Evolutionary conservation across 2,329 filamentous ascomycete species (phyloP).

Genomic region (Lasiodiplodia sp.): DNA sequence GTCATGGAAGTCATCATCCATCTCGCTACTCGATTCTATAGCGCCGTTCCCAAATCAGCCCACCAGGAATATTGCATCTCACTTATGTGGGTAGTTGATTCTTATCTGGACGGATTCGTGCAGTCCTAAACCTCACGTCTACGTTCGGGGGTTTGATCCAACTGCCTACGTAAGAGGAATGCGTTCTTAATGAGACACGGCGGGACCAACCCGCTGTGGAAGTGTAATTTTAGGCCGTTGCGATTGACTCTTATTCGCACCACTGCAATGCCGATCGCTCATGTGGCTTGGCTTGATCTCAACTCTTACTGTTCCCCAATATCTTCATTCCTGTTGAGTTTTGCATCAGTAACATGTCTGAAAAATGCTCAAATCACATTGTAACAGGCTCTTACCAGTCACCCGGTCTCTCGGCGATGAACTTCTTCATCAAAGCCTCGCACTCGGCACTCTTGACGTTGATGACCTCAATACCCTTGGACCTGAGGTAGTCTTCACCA

Average conservation of each 20-base stretch:
- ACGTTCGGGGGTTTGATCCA: no score
- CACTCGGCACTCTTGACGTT: slow-evolving; percentile 72
- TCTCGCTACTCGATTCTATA: slow-evolving; percentile 23
- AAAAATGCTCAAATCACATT: neutral
- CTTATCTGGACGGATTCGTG: no score
- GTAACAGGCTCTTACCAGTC: slow-evolving; percentile 64
- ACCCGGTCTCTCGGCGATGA: slow-evolving; percentile 75
- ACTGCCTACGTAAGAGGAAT: no score
- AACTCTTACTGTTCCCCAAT: slow-evolving; percentile 40
- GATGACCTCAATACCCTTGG: slow-evolving; percentile 75
- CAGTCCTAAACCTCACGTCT: no score
- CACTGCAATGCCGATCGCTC: neutral
- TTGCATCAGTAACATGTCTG: slow-evolving; percentile 18
- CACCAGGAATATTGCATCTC: no score
- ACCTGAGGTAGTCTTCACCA: slow-evolving; percentile 73
- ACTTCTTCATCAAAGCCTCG: slow-evolving; percentile 72
- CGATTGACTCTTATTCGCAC: neutral
- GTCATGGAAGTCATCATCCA: slow-evolving; percentile 1
- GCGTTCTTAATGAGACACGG: no score
- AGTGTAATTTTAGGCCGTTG: neutral
- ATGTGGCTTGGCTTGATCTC: neutral
- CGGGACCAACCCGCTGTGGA: neutral
- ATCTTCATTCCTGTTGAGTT: slow-evolving; percentile 40
- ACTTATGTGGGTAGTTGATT: no score
- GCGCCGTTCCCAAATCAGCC: no score